Evolutionary conservation across 371 early-diverging fungal species (phyloP).

Genomic region (Nematocida sp.): DNA sequence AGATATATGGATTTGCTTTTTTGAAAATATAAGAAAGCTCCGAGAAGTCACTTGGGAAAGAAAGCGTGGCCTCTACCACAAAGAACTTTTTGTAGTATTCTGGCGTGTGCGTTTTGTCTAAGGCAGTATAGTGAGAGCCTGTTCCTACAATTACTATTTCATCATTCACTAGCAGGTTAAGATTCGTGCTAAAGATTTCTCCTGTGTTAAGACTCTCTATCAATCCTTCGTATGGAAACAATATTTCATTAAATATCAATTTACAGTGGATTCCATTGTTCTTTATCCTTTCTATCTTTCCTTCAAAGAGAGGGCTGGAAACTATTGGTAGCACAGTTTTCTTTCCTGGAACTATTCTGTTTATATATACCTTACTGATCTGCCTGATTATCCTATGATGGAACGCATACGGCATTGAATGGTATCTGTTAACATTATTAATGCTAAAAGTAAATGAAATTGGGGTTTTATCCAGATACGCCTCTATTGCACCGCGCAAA

Average conservation of each 20-base stretch:
- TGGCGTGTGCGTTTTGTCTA: background rate
- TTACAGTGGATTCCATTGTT: background rate
- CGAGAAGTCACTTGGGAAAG: background rate
- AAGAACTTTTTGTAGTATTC: slow-evolving; percentile 2
- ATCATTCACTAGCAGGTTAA: slow-evolving; percentile 8
- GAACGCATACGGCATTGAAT: background rate
- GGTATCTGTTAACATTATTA: background rate
- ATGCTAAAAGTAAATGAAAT: background rate
- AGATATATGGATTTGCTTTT: background rate
- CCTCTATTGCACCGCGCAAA: background rate
- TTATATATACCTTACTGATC: background rate
- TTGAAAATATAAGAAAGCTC: background rate
- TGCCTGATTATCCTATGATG: slow-evolving; percentile 1
- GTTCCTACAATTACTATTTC: background rate
- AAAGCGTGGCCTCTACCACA: background rate
- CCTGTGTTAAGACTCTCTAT: slow-evolving; percentile 19
- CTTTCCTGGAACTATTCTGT: background rate
- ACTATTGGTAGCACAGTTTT: background rate
- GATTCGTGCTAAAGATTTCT: background rate
- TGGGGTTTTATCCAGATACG: background rate
- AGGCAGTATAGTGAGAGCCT: background rate
- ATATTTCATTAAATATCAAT: slow-evolving; percentile 34
- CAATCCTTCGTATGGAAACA: slow-evolving; percentile 18
- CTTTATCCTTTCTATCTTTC: background rate
- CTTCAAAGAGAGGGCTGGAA: slow-evolving; percentile 25